Percentiles rank a stretch among this genome's conserved stretches.
phyloP scores from a whole-genome alignment of 345 rosid genomes.

The Raphanus sativus region DNA sequence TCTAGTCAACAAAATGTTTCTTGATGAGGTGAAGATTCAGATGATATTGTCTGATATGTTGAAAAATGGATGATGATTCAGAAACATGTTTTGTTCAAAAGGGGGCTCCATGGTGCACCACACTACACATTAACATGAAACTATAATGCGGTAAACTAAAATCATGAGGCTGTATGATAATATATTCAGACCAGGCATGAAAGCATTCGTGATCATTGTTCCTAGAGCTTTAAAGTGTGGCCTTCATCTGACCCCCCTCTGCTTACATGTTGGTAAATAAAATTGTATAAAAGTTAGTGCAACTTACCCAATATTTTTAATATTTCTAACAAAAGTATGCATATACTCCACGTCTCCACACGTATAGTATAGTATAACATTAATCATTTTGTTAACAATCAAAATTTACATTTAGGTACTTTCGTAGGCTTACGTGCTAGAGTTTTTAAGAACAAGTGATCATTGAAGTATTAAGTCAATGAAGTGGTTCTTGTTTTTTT shows the following conservation, averaged over 20 bases:
- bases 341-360: no score
- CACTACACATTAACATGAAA: constrained; percentile 20
- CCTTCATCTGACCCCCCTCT: no score
- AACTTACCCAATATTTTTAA: no score
- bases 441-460: no score
- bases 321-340: no score
- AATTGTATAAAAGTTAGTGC: no score
- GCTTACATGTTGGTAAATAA: no score
- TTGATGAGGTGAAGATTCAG: constrained; percentile 13
- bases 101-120: constrained; percentile 41
- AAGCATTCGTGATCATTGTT: constrained; percentile 33
- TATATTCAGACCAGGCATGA: constrained; percentile 41
- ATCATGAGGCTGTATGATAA: constrained; percentile 35
- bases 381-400: no score
- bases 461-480: not conserved
- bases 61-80: constrained; percentile 30
- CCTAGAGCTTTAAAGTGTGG: not conserved
- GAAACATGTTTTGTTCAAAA: constrained; percentile 34
- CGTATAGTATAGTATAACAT: not conserved
- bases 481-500: not conserved
- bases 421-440: no score
- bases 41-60: constrained; percentile 33
- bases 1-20: not conserved
- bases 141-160: constrained; percentile 31
- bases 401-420: no score